Percentiles rank a stretch among this genome's conserved stretches.
phyloP scores from a whole-genome alignment of 768 basidiomycete genomes.

The Pleurotus platypus region DNA sequence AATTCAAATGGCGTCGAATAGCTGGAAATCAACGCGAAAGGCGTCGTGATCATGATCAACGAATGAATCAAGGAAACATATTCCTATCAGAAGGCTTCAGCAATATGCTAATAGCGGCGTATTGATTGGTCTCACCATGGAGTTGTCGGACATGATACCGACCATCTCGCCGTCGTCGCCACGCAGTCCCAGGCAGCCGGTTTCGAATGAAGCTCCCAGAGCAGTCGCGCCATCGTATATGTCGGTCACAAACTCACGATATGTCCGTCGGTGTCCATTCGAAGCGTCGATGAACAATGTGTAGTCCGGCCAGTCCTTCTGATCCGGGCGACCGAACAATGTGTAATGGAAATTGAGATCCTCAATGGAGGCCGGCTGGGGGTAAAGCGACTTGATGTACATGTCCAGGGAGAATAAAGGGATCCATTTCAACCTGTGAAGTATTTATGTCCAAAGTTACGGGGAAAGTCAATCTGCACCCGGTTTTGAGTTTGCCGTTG shows the following conservation, averaged over 20 bases:
- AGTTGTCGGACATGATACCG: conserved; percentile 70
- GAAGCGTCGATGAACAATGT: conserved; percentile 52
- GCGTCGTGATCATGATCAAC: conserved; percentile 43
- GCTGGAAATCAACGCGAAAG: conserved; percentile 50
- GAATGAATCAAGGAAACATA: conserved; percentile 48
- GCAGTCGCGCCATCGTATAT: conserved; percentile 57
- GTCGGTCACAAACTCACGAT: conserved; percentile 44
- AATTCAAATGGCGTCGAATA: conserved; percentile 58
- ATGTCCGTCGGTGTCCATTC: conserved; percentile 43
- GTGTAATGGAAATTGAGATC: conserved; percentile 55
- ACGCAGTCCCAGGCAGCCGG: conserved; percentile 56
- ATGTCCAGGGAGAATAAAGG: conserved; percentile 24
- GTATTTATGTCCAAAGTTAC: not conserved
- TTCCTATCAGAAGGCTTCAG: conserved; percentile 36
- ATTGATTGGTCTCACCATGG: conserved; percentile 40
- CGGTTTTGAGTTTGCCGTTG: not conserved
- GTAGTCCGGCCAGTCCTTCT: conserved; percentile 53
- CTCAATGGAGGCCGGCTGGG: conserved; percentile 44
- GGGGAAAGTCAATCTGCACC: not conserved
- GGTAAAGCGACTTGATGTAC: conserved; percentile 56
- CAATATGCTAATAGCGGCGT: not conserved
- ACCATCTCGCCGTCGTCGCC: conserved; percentile 51
- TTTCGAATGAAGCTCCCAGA: conserved; percentile 35
- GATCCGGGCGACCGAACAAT: conserved; percentile 52
- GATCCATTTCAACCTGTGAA: not conserved